phyloP scores from a whole-genome alignment of 1,139 yeast genomes.

The Lodderomyces theae region DNA sequence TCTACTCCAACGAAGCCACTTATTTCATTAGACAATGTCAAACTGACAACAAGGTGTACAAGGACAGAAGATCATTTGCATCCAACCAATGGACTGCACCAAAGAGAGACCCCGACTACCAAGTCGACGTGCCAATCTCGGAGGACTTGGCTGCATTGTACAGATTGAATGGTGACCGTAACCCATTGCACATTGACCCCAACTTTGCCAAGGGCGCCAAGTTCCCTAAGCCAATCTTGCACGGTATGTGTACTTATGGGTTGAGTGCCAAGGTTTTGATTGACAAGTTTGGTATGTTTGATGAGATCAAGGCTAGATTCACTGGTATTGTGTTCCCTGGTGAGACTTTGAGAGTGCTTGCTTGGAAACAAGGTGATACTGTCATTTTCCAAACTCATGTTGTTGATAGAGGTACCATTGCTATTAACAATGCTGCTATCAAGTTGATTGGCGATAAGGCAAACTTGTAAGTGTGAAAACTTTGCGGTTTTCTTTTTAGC shows the following conservation, averaged over 20 bases:
- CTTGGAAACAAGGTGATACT: constrained; percentile 72
- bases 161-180: constrained; percentile 89
- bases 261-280: constrained; percentile 71
- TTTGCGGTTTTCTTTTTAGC: no score
- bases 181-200: constrained; percentile 95
- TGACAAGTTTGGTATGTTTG: constrained; percentile 78
- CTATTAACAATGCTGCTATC: constrained; percentile 86
- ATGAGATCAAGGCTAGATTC: constrained; percentile 87
- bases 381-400: constrained; percentile 83
- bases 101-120: constrained; percentile 64
- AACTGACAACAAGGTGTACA: constrained; percentile 55
- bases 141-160: constrained; percentile 85
- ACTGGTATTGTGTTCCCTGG: constrained; percentile 97
- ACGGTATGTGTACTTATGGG: constrained; percentile 90
- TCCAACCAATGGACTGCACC: constrained; percentile 67
- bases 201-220: constrained; percentile 84
- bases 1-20: constrained; percentile 83
- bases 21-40: constrained; percentile 83
- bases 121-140: constrained; percentile 55
- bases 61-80: constrained; percentile 55
- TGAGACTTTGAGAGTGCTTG: constrained; percentile 75
- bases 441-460: constrained; percentile 52
- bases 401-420: constrained; percentile 74
- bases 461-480: constrained; percentile 19
- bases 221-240: constrained; percentile 84